These are phyloP conservation scores for Myxozyma neotropica DNA, from an alignment of 805 yeast genomes.

Conservation along the genomic window DNA sequence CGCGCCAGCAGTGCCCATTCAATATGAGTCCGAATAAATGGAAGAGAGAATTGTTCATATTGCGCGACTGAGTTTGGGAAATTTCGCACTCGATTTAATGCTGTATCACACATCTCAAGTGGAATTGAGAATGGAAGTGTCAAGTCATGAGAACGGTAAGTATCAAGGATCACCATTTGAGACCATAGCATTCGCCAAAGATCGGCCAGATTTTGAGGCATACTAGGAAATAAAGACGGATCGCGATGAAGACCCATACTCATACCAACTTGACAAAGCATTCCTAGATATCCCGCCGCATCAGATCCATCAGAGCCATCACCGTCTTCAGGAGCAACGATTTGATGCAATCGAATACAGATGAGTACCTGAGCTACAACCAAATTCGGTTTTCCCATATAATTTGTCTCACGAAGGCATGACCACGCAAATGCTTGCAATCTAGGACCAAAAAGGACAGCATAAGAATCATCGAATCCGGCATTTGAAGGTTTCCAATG, in stretches of 20 bases:
- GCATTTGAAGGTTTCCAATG: slow-evolving; percentile 32
- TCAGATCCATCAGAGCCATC: slow-evolving; percentile 35
- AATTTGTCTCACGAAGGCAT: slow-evolving; percentile 28
- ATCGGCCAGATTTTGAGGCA: slow-evolving; percentile 29
- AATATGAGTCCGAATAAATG: slow-evolving; percentile 18
- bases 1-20: slow-evolving; percentile 28
- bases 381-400: slow-evolving; percentile 29
- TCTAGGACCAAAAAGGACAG: slow-evolving; percentile 19
- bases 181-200: slow-evolving; percentile 38
- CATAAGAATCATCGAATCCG: slow-evolving; percentile 26
- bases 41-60: slow-evolving; percentile 19
- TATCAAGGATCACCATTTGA: slow-evolving; percentile 36
- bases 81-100: neutral
- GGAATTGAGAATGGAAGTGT: slow-evolving; percentile 24
- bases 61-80: slow-evolving; percentile 3
- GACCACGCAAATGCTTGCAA: slow-evolving; percentile 22
- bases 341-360: slow-evolving; percentile 35
- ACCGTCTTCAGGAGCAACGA: slow-evolving; percentile 36
- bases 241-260: slow-evolving; percentile 40
- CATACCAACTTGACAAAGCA: slow-evolving; percentile 35
- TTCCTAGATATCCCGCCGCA: slow-evolving; percentile 35
- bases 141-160: slow-evolving; percentile 33
- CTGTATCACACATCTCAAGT: slow-evolving; percentile 27
- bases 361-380: slow-evolving; percentile 29
- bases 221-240: slow-evolving; percentile 32